A percentile compares a stretch with the other conserved stretches of the same genome.
These are phyloP conservation scores for Boletus rex-veris DNA, from an alignment of 768 basidiomycete genomes.

Conservation along the genomic window DNA sequence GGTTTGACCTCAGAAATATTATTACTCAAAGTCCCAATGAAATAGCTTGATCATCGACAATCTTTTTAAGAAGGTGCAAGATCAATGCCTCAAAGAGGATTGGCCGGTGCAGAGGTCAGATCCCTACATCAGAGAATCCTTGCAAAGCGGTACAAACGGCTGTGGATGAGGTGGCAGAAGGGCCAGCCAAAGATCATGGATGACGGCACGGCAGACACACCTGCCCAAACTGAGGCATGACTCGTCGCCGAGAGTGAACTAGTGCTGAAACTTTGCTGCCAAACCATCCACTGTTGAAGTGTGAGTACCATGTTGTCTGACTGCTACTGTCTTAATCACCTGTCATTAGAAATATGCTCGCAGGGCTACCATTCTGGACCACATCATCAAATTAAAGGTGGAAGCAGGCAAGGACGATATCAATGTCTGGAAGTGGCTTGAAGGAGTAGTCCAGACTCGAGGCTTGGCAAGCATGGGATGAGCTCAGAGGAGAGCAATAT, in stretches of 20 bases:
- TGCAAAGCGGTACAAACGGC: neutral
- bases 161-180: neutral
- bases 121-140: neutral
- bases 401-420: neutral
- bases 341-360: neutral
- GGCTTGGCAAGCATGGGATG: constrained; percentile 9
- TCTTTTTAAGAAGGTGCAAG: neutral
- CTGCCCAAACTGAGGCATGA: neutral
- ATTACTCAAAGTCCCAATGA: neutral
- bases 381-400: neutral
- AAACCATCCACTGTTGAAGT: neutral
- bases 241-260: neutral
- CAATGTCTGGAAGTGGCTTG: constrained; percentile 7
- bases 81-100: neutral
- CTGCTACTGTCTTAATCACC: neutral
- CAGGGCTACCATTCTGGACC: neutral
- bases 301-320: neutral
- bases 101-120: neutral
- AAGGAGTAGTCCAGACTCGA: neutral
- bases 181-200: neutral
- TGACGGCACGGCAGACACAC: neutral
- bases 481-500: constrained; percentile 12
- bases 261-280: neutral
- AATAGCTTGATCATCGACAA: neutral
- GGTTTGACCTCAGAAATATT: neutral